Base-by-base conservation (phyloP, 2,329 filamentous ascomycete species). In the Phaeosphaeriaceae sp. region DNA sequence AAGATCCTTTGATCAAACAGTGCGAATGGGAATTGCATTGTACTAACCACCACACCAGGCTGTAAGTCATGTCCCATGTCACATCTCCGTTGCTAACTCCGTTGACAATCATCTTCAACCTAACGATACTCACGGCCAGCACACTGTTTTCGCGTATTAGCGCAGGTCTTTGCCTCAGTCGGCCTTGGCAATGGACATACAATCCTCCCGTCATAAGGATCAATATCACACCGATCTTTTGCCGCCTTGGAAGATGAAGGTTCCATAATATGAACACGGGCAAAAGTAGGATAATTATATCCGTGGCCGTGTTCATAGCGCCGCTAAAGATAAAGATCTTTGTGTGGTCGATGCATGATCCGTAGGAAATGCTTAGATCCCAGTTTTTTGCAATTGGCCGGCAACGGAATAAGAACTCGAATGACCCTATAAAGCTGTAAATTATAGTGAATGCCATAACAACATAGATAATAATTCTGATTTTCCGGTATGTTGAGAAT, bases 401-500 rank as follows among this genome's bases (percentile, higher is more conserved):
- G 29, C 44, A 47, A 47, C 36, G 36, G 17, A 26, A 41, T 13
- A 47, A 18, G 36, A 36, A 47, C 23, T 34, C 16, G 26, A 47
- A 47, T 37, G 44, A 47, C 26, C 36, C 44, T 18, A 47, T 41
- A 34, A 47, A 28, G 26, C 38, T 47, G 34, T 47, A 47, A 26
- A 41, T 23, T 13, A 47, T 29, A 21, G 41, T 37, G 16, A 47
- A 9, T 18, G 18, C 30, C 11, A 42, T 42, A 34, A 26, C 26
- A 41, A 29, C 37, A 34, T 35, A 47, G 36, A 47, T 47, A 12
- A 29, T 16, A 18, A 23, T 42, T 47, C 23, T 41, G 20, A 29
- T 36, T 34, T 42, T 47, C 36, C 21, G 21, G 21, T 41, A 28
- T 20, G 44, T 29, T 17, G 35, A 33, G 15, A 26, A 47, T 17